phyloP scores from a whole-genome alignment of 1,139 yeast genomes.

The Kodamaea ohmeri region DNA sequence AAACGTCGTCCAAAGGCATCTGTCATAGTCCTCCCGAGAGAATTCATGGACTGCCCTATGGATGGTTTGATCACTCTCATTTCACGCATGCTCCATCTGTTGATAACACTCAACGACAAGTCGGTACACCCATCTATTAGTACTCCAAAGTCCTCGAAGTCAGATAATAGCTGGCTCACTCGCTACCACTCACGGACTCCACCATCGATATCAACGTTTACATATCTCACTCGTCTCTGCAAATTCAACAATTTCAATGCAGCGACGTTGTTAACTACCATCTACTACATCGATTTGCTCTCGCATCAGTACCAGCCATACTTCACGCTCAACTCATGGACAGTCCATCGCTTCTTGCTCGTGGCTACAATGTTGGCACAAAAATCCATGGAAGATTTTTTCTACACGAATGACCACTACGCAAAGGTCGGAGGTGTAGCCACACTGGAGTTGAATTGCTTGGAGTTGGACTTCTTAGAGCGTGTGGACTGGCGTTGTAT shows the following conservation, averaged over 20 bases:
- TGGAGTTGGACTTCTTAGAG: slow-evolving; percentile 83
- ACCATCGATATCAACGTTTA: slow-evolving; percentile 78
- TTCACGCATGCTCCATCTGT: slow-evolving; percentile 74
- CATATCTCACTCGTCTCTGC: slow-evolving; percentile 72
- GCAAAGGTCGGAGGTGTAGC: slow-evolving; percentile 97
- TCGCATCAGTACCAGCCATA: slow-evolving; percentile 71
- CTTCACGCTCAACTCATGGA: slow-evolving; percentile 83
- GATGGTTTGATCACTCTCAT: slow-evolving; percentile 69
- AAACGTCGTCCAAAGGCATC: not conserved
- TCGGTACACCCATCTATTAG: slow-evolving; percentile 38
- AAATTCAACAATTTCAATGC: slow-evolving; percentile 84
- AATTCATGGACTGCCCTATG: slow-evolving; percentile 65
- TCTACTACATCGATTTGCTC: slow-evolving; percentile 84
- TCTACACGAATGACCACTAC: slow-evolving; percentile 89
- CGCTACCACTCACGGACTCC: slow-evolving; percentile 93
- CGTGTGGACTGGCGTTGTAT: slow-evolving; percentile 69
- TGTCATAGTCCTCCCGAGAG: slow-evolving; percentile 42
- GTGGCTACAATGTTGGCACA: slow-evolving; percentile 92
- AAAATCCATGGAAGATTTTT: slow-evolving; percentile 90
- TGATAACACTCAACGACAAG: slow-evolving; percentile 67
- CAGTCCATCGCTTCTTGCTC: slow-evolving; percentile 86
- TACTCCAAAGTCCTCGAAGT: slow-evolving; percentile 20
- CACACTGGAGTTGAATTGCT: slow-evolving; percentile 74
- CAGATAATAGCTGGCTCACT: slow-evolving; percentile 49
- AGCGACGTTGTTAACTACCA: slow-evolving; percentile 73